These are phyloP conservation scores for Fusarium floridanum DNA, from an alignment of 2,329 filamentous ascomycete species.

Conservation along the genomic window DNA sequence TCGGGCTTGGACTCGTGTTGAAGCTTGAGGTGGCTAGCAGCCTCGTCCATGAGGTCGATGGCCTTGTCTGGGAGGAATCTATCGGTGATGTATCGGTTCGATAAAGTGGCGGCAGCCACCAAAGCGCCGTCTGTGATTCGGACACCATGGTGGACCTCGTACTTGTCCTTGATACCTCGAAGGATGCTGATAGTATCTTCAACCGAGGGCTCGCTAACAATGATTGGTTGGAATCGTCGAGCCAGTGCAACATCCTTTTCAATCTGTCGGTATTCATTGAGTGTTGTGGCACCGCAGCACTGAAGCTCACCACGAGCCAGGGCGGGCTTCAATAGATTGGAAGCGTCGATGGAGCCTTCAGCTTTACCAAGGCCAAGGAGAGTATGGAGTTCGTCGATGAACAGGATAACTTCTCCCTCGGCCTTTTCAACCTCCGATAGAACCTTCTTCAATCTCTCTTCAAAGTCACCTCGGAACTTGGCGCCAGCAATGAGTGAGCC, in stretches of 20 bases:
- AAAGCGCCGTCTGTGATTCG: constrained; percentile 92
- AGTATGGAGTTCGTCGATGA: constrained; percentile 95
- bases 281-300: constrained; percentile 93
- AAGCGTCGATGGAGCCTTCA: constrained; percentile 96
- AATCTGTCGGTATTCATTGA: constrained; percentile 92
- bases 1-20: constrained; percentile 98
- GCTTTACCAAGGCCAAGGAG: constrained; percentile 93
- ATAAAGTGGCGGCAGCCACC: constrained; percentile 91
- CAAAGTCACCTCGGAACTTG: constrained; percentile 96
- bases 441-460: constrained; percentile 91
- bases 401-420: constrained; percentile 90
- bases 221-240: constrained; percentile 91
- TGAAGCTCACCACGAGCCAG: constrained; percentile 93
- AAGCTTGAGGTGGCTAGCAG: constrained; percentile 87
- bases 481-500: constrained; percentile 95
- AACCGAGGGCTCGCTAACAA: constrained; percentile 92
- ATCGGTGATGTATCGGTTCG: constrained; percentile 96
- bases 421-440: constrained; percentile 92
- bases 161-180: constrained; percentile 96
- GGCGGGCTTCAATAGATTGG: constrained; percentile 93
- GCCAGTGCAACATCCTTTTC: constrained; percentile 97
- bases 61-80: constrained; percentile 97
- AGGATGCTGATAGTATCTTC: constrained; percentile 95
- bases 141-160: constrained; percentile 97
- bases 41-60: constrained; percentile 96